A percentile compares a stretch with the other conserved stretches of the same genome.
Evolutionary conservation across 768 basidiomycete species (phyloP).

Genomic region (Xerocomellus amylosporus): DNA sequence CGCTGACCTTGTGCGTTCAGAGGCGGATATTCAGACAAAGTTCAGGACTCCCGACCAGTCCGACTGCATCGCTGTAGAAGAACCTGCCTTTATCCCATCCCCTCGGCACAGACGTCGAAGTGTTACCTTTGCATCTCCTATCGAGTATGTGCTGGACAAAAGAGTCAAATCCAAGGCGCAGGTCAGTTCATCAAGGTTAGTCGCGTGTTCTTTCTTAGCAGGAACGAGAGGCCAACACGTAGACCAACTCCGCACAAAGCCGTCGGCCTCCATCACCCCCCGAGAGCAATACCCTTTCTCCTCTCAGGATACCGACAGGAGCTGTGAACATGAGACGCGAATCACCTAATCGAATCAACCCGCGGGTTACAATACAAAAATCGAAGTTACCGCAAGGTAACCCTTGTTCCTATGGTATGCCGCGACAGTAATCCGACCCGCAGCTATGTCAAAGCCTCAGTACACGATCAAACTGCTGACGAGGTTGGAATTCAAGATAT

Average conservation of each 20-base stretch:
- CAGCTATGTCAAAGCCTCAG: neutral
- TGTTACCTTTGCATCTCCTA: slow-evolving; percentile 32
- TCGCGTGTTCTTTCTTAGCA: neutral
- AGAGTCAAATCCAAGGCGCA: neutral
- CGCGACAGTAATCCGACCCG: neutral
- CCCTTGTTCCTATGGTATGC: neutral
- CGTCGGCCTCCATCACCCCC: neutral
- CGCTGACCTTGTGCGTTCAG: neutral
- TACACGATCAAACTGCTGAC: neutral
- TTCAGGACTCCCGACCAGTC: neutral
- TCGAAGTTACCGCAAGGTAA: slow-evolving; percentile 8
- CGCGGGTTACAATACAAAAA: slow-evolving; percentile 4
- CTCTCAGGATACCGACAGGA: slow-evolving; percentile 9
- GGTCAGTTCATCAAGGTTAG: slow-evolving; percentile 7
- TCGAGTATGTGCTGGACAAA: slow-evolving; percentile 13
- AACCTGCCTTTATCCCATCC: neutral
- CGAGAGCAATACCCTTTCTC: slow-evolving; percentile 16
- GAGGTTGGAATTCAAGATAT: slow-evolving; percentile 35
- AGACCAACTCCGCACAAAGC: neutral
- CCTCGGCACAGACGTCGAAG: slow-evolving; percentile 17
- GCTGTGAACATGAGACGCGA: neutral
- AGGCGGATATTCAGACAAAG: neutral
- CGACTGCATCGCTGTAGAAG: neutral
- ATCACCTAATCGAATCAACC: neutral
- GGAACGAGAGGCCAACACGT: neutral